Base-by-base conservation (phyloP, 768 basidiomycete species). In the Boletus tomentosulus region DNA sequence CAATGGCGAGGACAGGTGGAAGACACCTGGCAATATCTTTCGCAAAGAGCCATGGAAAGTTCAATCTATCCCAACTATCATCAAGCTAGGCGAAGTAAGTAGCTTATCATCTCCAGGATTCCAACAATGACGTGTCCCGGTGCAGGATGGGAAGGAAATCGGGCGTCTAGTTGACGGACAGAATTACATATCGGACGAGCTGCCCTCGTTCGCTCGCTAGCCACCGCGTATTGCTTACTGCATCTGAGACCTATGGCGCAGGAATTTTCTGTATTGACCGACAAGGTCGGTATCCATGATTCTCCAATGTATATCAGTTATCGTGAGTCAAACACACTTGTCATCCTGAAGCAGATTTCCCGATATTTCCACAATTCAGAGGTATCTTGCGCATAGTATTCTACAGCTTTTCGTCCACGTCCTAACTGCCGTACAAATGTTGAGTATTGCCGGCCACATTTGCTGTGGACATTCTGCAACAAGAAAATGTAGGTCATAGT, bases 11-110 rank as follows among this genome's bases (percentile, higher is more conserved):
- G 16, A 54, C 55, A 90, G 89, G 62, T 91, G 88, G 89, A 90
- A 82, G 70, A 63, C 74, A 1, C 68, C 76, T 7, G 66, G 72
- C 13, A 87, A 87, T 58, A 59, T 74, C 3, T 87, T 82, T 63
- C 82, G 87, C 52, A 75, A 75, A 49, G 77, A 73, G 15, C 85
- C 86, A 4, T 89, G 86, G 83, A 74, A 78, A 5, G 63, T 90
- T 45, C 67, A 65, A 16, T 71, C 69, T 25, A 74, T 91, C 27
- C 89, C 89, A 13, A 89, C 89, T 7, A 79, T 91, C 52, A 74
- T 90, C 46, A 82, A 76, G 59, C 49, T 84, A 22, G 65, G 74
- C 59, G 74, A 85, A 59, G 88, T 87, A 63, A 58, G 80, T 73
- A 15, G 34, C 33, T 48, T 48, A 49, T 34, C 31, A 59, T 56